phyloP scores from a whole-genome alignment of 1,284 basidiomycete genomes.

The Trichosporon inkin region DNA sequence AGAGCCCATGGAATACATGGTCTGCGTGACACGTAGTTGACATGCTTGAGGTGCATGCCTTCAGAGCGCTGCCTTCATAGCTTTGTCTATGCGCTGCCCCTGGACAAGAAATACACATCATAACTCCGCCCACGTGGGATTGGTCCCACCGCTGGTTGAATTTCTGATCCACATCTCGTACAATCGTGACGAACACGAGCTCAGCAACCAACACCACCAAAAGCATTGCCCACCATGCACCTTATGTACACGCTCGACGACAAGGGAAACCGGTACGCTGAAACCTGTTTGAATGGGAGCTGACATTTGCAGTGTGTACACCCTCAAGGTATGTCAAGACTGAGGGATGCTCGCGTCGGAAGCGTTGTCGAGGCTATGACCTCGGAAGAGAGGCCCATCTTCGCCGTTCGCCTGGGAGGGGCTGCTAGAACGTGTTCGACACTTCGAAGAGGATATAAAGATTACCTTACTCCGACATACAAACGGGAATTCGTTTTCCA shows the following conservation, averaged over 20 bases:
- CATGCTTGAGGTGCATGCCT: too few relatives aligned
- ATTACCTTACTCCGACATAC: too few relatives aligned
- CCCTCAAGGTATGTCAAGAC: slow-evolving; percentile 64
- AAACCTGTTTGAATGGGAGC: background rate
- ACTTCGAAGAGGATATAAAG: too few relatives aligned
- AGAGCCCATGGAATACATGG: too few relatives aligned
- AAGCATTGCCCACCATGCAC: slow-evolving; percentile 63
- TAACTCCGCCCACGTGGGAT: background rate
- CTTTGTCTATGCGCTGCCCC: too few relatives aligned
- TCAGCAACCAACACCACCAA: slow-evolving; percentile 3
- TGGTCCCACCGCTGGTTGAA: slow-evolving; percentile 1
- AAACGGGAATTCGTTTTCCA: too few relatives aligned
- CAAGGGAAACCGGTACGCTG: slow-evolving; percentile 58
- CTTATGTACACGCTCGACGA: slow-evolving; percentile 86
- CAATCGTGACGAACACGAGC: background rate
- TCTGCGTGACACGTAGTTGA: too few relatives aligned
- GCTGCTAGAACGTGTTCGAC: too few relatives aligned
- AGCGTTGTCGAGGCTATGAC: background rate
- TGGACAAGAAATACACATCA: too few relatives aligned
- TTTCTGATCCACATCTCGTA: background rate
- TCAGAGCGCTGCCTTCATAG: too few relatives aligned
- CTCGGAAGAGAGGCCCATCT: too few relatives aligned
- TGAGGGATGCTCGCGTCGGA: background rate
- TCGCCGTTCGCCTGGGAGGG: too few relatives aligned
- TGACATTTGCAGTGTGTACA: slow-evolving; percentile 58